Evolutionary conservation across 495 filamentous ascomycete species (phyloP).

Genomic region (Aspergillus diversus): DNA sequence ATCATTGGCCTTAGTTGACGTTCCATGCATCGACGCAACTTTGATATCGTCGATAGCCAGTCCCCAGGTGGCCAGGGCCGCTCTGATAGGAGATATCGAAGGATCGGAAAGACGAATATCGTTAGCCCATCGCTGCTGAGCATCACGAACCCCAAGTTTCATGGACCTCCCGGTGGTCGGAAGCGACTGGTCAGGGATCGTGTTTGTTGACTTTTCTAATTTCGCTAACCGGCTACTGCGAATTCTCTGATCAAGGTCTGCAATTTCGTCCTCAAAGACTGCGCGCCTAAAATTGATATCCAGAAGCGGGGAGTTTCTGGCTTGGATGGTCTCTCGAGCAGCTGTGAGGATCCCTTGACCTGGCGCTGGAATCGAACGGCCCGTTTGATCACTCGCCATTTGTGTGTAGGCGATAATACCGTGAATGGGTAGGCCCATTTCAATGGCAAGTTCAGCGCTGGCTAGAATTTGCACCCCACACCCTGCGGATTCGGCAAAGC

Average conservation of each 20-base stretch:
- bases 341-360: constrained; percentile 96
- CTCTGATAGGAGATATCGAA: constrained; percentile 88
- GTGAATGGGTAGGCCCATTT: constrained; percentile 98
- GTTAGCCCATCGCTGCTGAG: constrained; percentile 86
- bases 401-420: constrained; percentile 91
- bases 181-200: neutral
- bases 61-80: constrained; percentile 94
- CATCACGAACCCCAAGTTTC: constrained; percentile 66
- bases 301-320: constrained; percentile 84
- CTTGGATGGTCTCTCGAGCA: constrained; percentile 72
- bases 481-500: constrained; percentile 99
- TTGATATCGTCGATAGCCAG: constrained; percentile 93
- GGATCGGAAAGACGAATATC: constrained; percentile 95
- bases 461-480: constrained; percentile 98
- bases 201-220: neutral
- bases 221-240: neutral
- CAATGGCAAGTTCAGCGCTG: constrained; percentile 88
- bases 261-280: constrained; percentile 78
- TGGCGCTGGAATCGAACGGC: constrained; percentile 93
- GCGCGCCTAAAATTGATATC: constrained; percentile 91
- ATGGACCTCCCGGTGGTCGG: neutral
- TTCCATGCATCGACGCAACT: constrained; percentile 97
- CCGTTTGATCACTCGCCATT: constrained; percentile 97
- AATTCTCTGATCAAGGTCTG: constrained; percentile 41
- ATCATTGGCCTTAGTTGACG: constrained; percentile 97